Conservation (phyloP, 2,329 filamentous ascomycete species). For the Westerdykella ornata region DNA sequence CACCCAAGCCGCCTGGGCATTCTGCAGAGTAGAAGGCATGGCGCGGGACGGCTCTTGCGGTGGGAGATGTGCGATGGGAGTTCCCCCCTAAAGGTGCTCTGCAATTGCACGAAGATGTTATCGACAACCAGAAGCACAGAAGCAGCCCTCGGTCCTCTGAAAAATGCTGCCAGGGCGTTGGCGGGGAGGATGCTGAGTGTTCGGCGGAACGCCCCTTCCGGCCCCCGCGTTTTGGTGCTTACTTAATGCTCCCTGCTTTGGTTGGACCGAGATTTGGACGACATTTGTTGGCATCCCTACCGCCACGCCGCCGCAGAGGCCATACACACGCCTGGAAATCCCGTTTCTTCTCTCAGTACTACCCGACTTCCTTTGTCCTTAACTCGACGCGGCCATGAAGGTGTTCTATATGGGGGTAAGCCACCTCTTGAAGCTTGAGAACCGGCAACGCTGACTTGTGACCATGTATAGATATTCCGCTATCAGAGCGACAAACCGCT, state of each 20-base stretch:
- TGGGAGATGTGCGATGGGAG: no score
- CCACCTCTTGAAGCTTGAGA: no score
- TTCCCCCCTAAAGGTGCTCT: neutral
- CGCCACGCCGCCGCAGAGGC: neutral
- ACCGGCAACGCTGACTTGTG: no score
- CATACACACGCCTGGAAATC: neutral
- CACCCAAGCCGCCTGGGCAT: slow-evolving; percentile 65
- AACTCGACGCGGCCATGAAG: slow-evolving; percentile 57
- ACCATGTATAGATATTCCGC: no score
- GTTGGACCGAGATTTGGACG: neutral
- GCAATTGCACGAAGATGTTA: neutral
- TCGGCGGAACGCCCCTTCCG: neutral
- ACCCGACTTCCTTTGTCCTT: neutral
- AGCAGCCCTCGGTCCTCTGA: no score
- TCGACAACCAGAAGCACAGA: neutral
- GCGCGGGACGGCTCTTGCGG: neutral
- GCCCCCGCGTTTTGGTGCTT: slow-evolving; percentile 1
- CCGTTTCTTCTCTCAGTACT: no score
- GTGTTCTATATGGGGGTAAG: slow-evolving; percentile 80
- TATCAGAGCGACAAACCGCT: no score
- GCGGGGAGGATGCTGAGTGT: neutral
- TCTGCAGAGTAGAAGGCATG: slow-evolving; percentile 38
- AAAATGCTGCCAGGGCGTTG: neutral
- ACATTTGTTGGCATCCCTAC: slow-evolving; percentile 4
- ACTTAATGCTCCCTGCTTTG: slow-evolving; percentile 10